Conservation (phyloP, 148 eudicot genomes). For the Bassia scoparia region DNA sequence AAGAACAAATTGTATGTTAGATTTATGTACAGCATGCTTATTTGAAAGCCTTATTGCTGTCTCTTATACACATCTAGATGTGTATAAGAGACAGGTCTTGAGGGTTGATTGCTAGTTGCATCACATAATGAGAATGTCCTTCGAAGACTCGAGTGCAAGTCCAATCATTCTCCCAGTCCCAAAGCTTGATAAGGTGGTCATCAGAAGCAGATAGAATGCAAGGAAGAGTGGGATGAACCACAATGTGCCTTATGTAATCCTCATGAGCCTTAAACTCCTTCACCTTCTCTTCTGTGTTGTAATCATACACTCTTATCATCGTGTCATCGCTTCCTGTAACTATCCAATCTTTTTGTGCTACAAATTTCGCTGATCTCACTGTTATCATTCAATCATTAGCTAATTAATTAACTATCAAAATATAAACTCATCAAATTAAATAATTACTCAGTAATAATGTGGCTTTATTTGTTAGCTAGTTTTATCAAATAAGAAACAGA, state of each 20-base stretch:
- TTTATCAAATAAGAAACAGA: no score
- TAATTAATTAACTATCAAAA: background rate
- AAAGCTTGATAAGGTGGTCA: slow-evolving; percentile 76
- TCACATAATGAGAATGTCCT: slow-evolving; percentile 88
- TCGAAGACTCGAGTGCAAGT: slow-evolving; percentile 63
- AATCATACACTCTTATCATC: slow-evolving; percentile 28
- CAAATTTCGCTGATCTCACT: slow-evolving; percentile 41
- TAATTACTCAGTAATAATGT: no score
- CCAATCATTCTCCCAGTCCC: slow-evolving; percentile 96
- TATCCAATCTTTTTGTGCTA: slow-evolving; percentile 41
- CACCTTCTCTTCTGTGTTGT: slow-evolving; percentile 25
- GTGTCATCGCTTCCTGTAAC: slow-evolving; percentile 40
- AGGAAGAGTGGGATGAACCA: slow-evolving; percentile 76
- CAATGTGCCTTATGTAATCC: slow-evolving; percentile 70
- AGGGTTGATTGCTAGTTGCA: slow-evolving; percentile 83
- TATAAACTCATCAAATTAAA: no score
- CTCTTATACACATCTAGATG: background rate
- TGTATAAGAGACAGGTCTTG: slow-evolving; percentile 34
- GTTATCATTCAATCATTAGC: slow-evolving; percentile 7
- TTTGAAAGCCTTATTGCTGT: background rate
- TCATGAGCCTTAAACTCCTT: slow-evolving; percentile 31
- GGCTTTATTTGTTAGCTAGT: no score
- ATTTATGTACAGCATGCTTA: background rate
- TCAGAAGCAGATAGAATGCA: slow-evolving; percentile 71
- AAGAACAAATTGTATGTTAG: background rate